Evolutionary conservation across 2,329 filamentous ascomycete genomes (phyloP), one percentile per base, ranked within the genome.

Genomic region (Beauveria sp.): DNA sequence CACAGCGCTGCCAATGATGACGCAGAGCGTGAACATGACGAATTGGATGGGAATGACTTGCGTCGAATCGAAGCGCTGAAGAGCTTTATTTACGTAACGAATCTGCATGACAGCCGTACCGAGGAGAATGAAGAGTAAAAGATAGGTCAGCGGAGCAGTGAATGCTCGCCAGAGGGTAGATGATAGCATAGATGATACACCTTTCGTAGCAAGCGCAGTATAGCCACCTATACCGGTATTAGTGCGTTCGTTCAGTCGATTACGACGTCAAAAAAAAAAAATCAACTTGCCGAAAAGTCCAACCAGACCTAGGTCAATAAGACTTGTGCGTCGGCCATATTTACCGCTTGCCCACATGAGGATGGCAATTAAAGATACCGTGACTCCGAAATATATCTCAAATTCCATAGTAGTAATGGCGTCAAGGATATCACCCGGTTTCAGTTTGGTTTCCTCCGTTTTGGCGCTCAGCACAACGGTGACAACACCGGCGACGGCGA

Each of bases 11-110:
- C 95, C 95, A 57, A 96, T 81, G 67, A 99, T 98, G 65, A 98
- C 95, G 6, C 90, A 96, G 8, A 99, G 81, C 0, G 95, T 99
- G 73, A 99, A 99, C 65, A 96, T 84, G 55, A 99, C 95, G 68
- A 99, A 99, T 70, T 99, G 95, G 16, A 95, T 95, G 0, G 95
- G 95, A 65, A 99, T 99, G 67, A 99, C 95, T 72, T 97, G 92
- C 0, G 95, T 99, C 7, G 95, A 96, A 73, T 97, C 91, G 77
- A 98, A 99, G 52, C 90, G 86, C 72, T 97, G 93, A 58, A 99
- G 79, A 1, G 83, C 81, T 66, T 83, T 90, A 77, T 98, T 99
- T 72, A 99, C 84, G 71, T 98, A 99, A 71, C 91, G 93, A 68
- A 99, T 93, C 76, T 99, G 95, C 89, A 98, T 92, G 63, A 99